These are phyloP conservation scores for Lecanosticta acicola DNA, from an alignment of 2,329 filamentous ascomycete genomes.

Conservation along the genomic window DNA sequence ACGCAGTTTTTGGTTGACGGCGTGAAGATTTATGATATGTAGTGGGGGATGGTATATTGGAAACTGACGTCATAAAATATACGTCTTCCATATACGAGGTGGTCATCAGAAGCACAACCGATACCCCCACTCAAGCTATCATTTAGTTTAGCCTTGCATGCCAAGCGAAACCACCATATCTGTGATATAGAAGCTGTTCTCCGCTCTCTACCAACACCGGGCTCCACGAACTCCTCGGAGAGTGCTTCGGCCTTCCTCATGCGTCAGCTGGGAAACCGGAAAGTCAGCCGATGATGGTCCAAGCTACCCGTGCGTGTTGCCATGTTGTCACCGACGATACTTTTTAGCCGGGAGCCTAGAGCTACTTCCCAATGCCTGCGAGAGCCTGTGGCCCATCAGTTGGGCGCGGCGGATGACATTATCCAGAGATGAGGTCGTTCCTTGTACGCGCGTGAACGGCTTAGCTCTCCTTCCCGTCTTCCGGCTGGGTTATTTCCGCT, in stretches of 20 bases:
- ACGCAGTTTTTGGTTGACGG: conserved; percentile 20
- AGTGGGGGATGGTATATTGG: too few species aligned
- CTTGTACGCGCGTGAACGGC: not conserved
- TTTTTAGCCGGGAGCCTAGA: not conserved
- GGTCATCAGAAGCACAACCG: too few species aligned
- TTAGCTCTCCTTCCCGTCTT: not conserved
- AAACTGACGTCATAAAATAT: too few species aligned
- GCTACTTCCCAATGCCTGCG: not conserved
- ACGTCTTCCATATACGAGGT: too few species aligned
- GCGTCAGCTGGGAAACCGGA: not conserved
- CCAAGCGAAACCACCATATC: too few species aligned
- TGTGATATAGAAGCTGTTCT: too few species aligned
- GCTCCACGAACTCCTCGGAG: not conserved
- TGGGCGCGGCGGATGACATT: not conserved
- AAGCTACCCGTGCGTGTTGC: not conserved
- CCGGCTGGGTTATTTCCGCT: not conserved
- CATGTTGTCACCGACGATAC: not conserved
- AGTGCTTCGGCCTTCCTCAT: not conserved
- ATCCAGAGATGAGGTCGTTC: too few species aligned
- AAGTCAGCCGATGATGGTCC: not conserved
- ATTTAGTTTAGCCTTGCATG: too few species aligned
- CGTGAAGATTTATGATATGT: conserved; percentile 23
- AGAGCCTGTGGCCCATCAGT: not conserved
- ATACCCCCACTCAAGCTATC: too few species aligned
- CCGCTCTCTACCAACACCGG: too few species aligned